phyloP scores from a whole-genome alignment of 768 basidiomycete species.

The Suillus fuscotomentosus region DNA sequence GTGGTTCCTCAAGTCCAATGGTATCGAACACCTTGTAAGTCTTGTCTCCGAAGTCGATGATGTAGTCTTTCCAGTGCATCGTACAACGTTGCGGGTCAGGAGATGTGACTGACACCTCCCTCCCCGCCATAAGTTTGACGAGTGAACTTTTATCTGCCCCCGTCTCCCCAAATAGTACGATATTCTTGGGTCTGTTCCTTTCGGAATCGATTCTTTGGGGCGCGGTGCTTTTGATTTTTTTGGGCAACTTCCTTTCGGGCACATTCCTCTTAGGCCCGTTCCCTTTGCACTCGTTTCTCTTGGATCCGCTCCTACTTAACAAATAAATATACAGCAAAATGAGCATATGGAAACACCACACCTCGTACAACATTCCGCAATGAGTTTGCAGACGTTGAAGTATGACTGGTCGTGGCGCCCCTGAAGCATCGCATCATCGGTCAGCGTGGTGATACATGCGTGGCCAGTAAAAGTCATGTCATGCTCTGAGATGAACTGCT shows the following conservation, averaged over 20 bases:
- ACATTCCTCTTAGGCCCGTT: too few relatives aligned
- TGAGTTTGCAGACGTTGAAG: conserved; percentile 17
- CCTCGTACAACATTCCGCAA: background rate
- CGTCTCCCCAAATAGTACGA: conserved; percentile 30
- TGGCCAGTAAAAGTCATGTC: conserved; percentile 34
- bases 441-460: conserved; percentile 37
- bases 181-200: conserved; percentile 12
- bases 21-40: conserved; percentile 29
- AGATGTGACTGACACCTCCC: conserved; percentile 29
- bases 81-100: conserved; percentile 33
- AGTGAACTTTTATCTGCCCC: conserved; percentile 43
- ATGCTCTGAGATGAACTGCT: conserved; percentile 21
- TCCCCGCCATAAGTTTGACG: conserved; percentile 39
- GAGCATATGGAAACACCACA: background rate
- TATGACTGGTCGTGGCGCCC: conserved; percentile 20
- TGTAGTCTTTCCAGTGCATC: conserved; percentile 27
- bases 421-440: conserved; percentile 22
- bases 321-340: background rate
- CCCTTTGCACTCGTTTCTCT: background rate
- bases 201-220: background rate
- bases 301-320: background rate
- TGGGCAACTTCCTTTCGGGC: background rate
- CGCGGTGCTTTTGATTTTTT: background rate
- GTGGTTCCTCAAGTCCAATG: conserved; percentile 28
- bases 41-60: conserved; percentile 10